Percentiles rank a stretch among this genome's conserved stretches.
These are phyloP conservation scores for Heliamphora exappendiculata DNA, from an alignment of 148 eudicot species.

Conservation along the genomic window DNA sequence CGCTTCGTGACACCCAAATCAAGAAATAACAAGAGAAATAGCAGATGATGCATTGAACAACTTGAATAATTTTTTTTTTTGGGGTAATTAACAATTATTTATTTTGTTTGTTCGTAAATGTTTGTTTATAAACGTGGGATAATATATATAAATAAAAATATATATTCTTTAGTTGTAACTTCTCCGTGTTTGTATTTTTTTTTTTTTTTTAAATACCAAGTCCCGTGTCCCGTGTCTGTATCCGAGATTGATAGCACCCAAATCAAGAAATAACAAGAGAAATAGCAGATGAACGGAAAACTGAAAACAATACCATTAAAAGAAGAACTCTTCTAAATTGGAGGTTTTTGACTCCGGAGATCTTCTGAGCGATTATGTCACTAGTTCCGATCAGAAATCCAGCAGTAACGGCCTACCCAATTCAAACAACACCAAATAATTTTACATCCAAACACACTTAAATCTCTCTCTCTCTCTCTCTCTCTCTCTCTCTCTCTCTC, in stretches of 20 bases:
- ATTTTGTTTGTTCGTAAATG: too few relatives aligned
- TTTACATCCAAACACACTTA: background rate
- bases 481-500: too few relatives aligned
- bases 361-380: conserved; percentile 57
- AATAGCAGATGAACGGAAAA: background rate
- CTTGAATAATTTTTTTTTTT: too few relatives aligned
- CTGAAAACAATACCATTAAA: conserved; percentile 37
- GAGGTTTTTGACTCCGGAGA: conserved; percentile 48
- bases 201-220: too few relatives aligned
- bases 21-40: background rate
- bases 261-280: background rate
- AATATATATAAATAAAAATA: too few relatives aligned
- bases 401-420: conserved; percentile 46
- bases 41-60: too few relatives aligned
- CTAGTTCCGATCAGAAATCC: conserved; percentile 49
- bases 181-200: too few relatives aligned
- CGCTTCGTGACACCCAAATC: background rate
- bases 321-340: conserved; percentile 43
- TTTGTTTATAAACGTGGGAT: too few relatives aligned
- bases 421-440: conserved; percentile 6
- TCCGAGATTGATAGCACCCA: background rate
- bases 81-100: background rate
- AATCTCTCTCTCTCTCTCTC: too few relatives aligned
- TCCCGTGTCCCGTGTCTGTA: too few relatives aligned
- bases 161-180: too few relatives aligned